phyloP scores from a whole-genome alignment of 768 basidiomycete genomes.

The Lyophyllum atratum region DNA sequence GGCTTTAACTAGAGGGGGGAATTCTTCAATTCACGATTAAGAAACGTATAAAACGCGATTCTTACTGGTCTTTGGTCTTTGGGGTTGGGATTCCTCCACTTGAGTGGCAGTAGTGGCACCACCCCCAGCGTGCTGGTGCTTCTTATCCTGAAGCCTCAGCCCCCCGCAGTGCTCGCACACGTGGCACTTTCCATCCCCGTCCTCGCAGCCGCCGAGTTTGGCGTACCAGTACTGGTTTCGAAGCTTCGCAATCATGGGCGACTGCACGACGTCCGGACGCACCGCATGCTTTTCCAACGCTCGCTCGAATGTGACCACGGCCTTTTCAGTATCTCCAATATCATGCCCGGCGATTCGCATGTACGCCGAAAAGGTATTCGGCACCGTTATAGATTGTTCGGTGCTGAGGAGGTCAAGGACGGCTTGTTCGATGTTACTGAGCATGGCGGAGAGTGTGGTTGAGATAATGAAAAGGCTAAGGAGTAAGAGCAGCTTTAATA shows the following conservation, averaged over 20 bases:
- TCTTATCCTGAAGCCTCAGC: constrained; percentile 1
- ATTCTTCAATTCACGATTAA: background rate
- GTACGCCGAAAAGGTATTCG: constrained; percentile 16
- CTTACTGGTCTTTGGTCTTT: background rate
- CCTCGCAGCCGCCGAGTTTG: constrained; percentile 18
- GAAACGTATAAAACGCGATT: background rate
- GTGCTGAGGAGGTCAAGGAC: constrained; percentile 9
- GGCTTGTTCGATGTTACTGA: constrained; percentile 18
- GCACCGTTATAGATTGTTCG: constrained; percentile 15
- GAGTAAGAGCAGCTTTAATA: background rate
- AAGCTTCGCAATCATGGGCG: constrained; percentile 13
- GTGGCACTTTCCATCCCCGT: constrained; percentile 10
- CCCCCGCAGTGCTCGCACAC: constrained; percentile 16
- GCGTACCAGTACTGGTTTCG: constrained; percentile 22
- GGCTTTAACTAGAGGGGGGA: background rate
- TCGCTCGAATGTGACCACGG: constrained; percentile 17
- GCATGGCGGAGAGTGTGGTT: constrained; percentile 4
- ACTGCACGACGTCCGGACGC: constrained; percentile 10
- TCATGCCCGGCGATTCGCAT: constrained; percentile 17
- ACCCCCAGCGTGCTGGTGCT: background rate
- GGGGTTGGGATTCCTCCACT: background rate
- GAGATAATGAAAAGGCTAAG: background rate
- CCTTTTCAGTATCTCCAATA: constrained; percentile 5
- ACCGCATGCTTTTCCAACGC: constrained; percentile 19
- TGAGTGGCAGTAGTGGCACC: background rate